Evolutionary conservation across 495 filamentous ascomycete species (phyloP).

Genomic region (Penicillium ochrochloron): DNA sequence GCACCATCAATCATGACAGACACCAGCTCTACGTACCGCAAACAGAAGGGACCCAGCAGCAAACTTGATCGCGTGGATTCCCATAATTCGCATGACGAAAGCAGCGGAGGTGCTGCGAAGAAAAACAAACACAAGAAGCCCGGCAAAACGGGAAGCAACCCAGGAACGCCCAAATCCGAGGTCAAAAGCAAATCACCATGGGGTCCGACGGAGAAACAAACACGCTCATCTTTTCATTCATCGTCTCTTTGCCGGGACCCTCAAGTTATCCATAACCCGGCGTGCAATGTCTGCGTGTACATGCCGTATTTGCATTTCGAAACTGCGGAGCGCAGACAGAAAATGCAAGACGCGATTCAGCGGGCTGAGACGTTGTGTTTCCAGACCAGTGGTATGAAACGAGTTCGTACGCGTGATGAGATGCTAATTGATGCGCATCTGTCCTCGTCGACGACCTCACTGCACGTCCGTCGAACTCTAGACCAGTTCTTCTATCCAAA

Average conservation of each 20-base stretch:
- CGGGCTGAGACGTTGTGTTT: conserved; percentile 43
- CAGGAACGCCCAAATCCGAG: conserved; percentile 41
- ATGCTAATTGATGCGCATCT: conserved; percentile 69
- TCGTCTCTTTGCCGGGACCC: conserved; percentile 40
- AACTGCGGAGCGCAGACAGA: conserved; percentile 56
- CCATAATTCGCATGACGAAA: conserved; percentile 40
- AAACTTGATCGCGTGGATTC: conserved; percentile 39
- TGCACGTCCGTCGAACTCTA: conserved; percentile 70
- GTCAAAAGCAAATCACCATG: conserved; percentile 41
- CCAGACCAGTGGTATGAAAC: conserved; percentile 30
- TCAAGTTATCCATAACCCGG: conserved; percentile 19
- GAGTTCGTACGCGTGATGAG: conserved; percentile 55
- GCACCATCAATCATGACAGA: conserved; percentile 16
- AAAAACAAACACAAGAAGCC: conserved; percentile 50
- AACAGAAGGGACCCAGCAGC: conserved; percentile 33
- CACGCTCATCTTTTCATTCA: conserved; percentile 18
- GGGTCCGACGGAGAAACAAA: conserved; percentile 30
- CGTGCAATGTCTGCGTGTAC: conserved; percentile 61
- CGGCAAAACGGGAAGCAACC: conserved; percentile 42
- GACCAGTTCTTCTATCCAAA: conserved; percentile 76
- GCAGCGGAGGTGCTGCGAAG: conserved; percentile 27
- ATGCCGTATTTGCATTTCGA: conserved; percentile 77
- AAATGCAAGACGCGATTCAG: conserved; percentile 65
- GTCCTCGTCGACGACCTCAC: conserved; percentile 53
- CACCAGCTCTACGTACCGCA: conserved; percentile 21